Percentiles rank a stretch among this genome's conserved stretches.
These are phyloP conservation scores for Coemansia sp. DNA, from an alignment of 192 early-diverging fungal genomes.

Conservation along the genomic window DNA sequence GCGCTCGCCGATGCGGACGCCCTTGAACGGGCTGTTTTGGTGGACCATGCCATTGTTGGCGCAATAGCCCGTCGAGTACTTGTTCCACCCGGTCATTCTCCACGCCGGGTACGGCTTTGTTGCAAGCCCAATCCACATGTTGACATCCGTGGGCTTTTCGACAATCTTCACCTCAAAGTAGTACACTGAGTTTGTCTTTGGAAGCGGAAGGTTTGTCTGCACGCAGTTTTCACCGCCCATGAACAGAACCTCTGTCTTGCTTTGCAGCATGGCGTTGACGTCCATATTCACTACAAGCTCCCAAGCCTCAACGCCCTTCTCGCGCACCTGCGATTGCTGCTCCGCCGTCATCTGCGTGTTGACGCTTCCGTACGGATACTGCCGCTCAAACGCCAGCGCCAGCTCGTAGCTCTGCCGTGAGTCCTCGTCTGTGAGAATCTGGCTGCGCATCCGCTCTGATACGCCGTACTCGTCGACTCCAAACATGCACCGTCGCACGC, in stretches of 20 bases:
- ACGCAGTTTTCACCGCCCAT: slow-evolving; percentile 70
- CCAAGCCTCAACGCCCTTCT: slow-evolving; percentile 81
- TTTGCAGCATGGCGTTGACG: slow-evolving; percentile 63
- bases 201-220: slow-evolving; percentile 78
- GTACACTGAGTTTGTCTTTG: slow-evolving; percentile 76
- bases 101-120: slow-evolving; percentile 76
- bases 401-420: slow-evolving; percentile 58
- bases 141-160: slow-evolving; percentile 68
- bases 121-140: slow-evolving; percentile 68
- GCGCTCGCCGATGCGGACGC: slow-evolving; percentile 60
- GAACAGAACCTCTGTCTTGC: slow-evolving; percentile 74
- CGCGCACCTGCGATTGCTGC: slow-evolving; percentile 74
- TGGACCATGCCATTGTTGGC: slow-evolving; percentile 65
- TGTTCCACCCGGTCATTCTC: slow-evolving; percentile 76
- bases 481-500: slow-evolving; percentile 26
- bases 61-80: slow-evolving; percentile 71
- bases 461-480: slow-evolving; percentile 49
- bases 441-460: slow-evolving; percentile 44
- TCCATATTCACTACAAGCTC: slow-evolving; percentile 74
- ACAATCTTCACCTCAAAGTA: slow-evolving; percentile 83
- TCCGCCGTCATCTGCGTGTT: slow-evolving; percentile 73
- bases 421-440: slow-evolving; percentile 54
- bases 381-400: slow-evolving; percentile 64
- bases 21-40: slow-evolving; percentile 68
- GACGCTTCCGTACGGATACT: slow-evolving; percentile 72